Evolutionary conservation across 2,329 filamentous ascomycete genomes (phyloP).

Genomic region (Aphanocladium album): DNA sequence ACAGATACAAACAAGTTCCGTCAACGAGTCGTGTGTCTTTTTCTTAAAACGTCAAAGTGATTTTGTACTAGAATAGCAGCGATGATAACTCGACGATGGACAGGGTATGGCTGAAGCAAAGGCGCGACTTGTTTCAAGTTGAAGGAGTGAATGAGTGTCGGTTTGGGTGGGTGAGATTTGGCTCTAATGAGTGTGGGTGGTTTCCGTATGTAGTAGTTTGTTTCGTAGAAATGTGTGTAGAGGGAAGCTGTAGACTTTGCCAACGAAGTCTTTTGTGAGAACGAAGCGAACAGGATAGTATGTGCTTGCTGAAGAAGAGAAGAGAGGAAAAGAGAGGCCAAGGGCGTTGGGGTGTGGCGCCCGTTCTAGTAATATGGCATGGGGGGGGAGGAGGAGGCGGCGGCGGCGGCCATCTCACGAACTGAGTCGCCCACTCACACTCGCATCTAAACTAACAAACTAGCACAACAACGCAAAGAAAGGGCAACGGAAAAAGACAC

Average conservation of each 20-base stretch:
- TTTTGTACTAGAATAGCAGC: too few species aligned
- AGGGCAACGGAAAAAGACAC: background rate
- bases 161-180: constrained; percentile 14
- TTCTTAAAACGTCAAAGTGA: constrained; percentile 9
- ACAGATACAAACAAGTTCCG: background rate
- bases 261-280: constrained; percentile 44
- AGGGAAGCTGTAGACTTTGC: constrained; percentile 41
- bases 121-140: constrained; percentile 11
- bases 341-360: background rate
- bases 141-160: background rate
- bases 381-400: background rate
- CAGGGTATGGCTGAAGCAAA: background rate
- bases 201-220: constrained; percentile 22
- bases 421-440: background rate
- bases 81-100: background rate
- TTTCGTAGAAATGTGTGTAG: constrained; percentile 18
- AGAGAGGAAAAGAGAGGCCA: constrained; percentile 14
- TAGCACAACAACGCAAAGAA: background rate
- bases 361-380: background rate
- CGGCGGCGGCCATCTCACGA: background rate
- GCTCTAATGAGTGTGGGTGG: constrained; percentile 24
- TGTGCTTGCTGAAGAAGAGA: constrained; percentile 14
- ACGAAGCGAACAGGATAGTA: constrained; percentile 14
- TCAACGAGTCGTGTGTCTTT: constrained; percentile 16
- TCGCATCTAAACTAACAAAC: background rate